Percentiles rank a stretch among this genome's conserved stretches.
These are phyloP conservation scores for Komagataella pseudopastoris DNA, from an alignment of 805 yeast species.

Conservation along the genomic window DNA sequence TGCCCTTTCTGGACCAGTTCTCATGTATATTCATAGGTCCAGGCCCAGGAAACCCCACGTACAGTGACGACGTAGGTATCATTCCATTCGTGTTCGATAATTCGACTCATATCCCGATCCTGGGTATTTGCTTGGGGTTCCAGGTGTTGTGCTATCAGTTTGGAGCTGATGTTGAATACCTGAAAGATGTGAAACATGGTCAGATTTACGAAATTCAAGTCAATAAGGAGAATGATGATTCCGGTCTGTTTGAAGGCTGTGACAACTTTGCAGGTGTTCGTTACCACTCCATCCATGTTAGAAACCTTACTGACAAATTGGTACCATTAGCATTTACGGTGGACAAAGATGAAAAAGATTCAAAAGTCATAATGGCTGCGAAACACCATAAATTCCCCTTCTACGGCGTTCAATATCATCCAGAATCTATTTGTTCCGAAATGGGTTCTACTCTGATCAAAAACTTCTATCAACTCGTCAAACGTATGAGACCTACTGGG, in stretches of 20 bases:
- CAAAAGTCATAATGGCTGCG: constrained; percentile 64
- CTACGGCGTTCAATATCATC: constrained; percentile 95
- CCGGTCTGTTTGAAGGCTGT: constrained; percentile 26
- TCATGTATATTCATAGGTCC: constrained; percentile 87
- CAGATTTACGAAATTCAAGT: constrained; percentile 45
- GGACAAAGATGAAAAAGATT: constrained; percentile 18
- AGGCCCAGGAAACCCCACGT: constrained; percentile 87
- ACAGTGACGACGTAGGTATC: constrained; percentile 55
- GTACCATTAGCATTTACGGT: constrained; percentile 49
- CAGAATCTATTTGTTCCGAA: constrained; percentile 82
- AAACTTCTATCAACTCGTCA: constrained; percentile 49
- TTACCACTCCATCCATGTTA: constrained; percentile 74
- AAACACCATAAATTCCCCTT: constrained; percentile 49
- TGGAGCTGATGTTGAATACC: constrained; percentile 41
- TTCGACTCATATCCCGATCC: constrained; percentile 39
- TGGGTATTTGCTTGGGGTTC: constrained; percentile 91
- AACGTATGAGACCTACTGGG: not conserved
- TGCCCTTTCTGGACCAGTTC: constrained; percentile 31
- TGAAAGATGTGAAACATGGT: constrained; percentile 68
- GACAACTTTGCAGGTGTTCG: constrained; percentile 58
- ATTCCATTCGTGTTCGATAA: constrained; percentile 38
- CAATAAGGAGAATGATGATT: constrained; percentile 8
- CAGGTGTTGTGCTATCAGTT: constrained; percentile 60
- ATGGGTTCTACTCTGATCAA: constrained; percentile 43
- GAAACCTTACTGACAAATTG: constrained; percentile 15